These are phyloP conservation scores for Chenopodium berlandieri DNA, from an alignment of 148 eudicot genomes.

Conservation along the genomic window DNA sequence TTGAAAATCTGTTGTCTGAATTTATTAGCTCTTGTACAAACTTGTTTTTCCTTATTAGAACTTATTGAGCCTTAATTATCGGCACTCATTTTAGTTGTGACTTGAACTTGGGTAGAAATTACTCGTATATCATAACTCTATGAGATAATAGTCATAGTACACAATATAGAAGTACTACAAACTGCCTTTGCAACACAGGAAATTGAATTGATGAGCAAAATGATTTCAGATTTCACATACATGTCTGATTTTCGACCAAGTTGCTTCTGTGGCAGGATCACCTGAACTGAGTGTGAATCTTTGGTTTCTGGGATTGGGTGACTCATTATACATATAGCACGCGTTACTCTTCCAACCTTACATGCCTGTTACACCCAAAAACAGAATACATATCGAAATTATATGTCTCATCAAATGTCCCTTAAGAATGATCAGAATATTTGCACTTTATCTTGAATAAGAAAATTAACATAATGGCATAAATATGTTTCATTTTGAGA, in stretches of 20 bases:
- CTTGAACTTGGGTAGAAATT: too few species aligned
- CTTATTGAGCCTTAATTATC: too few species aligned
- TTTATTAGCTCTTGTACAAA: too few species aligned
- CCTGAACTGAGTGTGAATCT: slow-evolving; percentile 89
- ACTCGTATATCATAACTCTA: too few species aligned
- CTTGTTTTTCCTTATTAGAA: too few species aligned
- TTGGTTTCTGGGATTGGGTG: slow-evolving; percentile 87
- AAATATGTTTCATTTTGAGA: neutral
- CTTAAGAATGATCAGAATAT: neutral
- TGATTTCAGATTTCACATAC: slow-evolving; percentile 39
- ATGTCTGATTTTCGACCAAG: slow-evolving; percentile 94
- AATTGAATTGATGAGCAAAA: neutral
- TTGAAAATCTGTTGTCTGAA: too few species aligned
- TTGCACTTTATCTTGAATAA: neutral
- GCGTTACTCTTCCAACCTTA: slow-evolving; percentile 90
- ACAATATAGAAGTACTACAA: neutral
- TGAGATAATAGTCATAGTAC: too few species aligned
- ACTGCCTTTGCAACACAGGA: neutral
- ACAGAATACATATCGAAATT: neutral
- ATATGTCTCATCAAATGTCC: too few species aligned
- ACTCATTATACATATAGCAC: slow-evolving; percentile 95
- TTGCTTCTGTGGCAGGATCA: slow-evolving; percentile 93
- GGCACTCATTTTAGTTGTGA: too few species aligned
- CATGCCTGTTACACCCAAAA: slow-evolving; percentile 46
- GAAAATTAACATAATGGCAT: neutral